phyloP scores from a whole-genome alignment of 2,329 filamentous ascomycete species.

The Cladosporium phlei region DNA sequence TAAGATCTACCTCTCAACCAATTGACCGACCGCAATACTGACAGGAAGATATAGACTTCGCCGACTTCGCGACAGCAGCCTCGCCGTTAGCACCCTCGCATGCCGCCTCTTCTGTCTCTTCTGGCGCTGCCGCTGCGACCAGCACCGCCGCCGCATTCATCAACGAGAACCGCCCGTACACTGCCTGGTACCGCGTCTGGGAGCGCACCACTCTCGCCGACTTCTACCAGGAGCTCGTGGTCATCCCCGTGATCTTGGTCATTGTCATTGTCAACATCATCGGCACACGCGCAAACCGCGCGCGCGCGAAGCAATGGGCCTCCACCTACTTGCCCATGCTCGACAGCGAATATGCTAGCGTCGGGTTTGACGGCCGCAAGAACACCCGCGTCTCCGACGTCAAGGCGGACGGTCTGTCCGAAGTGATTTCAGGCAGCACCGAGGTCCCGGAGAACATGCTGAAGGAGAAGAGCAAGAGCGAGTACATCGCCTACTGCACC shows the following conservation, averaged over 20 bases:
- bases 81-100: slow-evolving; percentile 56
- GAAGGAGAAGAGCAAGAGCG: slow-evolving; percentile 81
- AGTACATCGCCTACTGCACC: slow-evolving; percentile 82
- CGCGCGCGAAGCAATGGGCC: slow-evolving; percentile 76
- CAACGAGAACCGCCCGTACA: slow-evolving; percentile 61
- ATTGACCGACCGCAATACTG: slow-evolving; percentile 13
- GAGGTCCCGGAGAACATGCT: slow-evolving; percentile 58
- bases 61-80: slow-evolving; percentile 80
- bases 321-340: slow-evolving; percentile 67
- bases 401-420: slow-evolving; percentile 28
- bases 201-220: slow-evolving; percentile 80
- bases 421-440: slow-evolving; percentile 32
- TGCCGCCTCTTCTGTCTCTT: slow-evolving; percentile 52
- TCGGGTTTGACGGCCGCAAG: slow-evolving; percentile 64
- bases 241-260: slow-evolving; percentile 68
- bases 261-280: slow-evolving; percentile 75
- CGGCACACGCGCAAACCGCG: slow-evolving; percentile 73
- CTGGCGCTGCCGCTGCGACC: slow-evolving; percentile 39
- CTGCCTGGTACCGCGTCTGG: slow-evolving; percentile 95
- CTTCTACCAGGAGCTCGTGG: slow-evolving; percentile 81
- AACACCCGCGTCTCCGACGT: slow-evolving; percentile 36
- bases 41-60: slow-evolving; percentile 64
- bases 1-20: slow-evolving; percentile 39
- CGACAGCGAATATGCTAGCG: slow-evolving; percentile 75
- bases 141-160: slow-evolving; percentile 31